Percentiles rank a stretch among this genome's conserved stretches.
Conservation (phyloP, 2,329 filamentous ascomycete genomes). For the Colletotrichum navitas region DNA sequence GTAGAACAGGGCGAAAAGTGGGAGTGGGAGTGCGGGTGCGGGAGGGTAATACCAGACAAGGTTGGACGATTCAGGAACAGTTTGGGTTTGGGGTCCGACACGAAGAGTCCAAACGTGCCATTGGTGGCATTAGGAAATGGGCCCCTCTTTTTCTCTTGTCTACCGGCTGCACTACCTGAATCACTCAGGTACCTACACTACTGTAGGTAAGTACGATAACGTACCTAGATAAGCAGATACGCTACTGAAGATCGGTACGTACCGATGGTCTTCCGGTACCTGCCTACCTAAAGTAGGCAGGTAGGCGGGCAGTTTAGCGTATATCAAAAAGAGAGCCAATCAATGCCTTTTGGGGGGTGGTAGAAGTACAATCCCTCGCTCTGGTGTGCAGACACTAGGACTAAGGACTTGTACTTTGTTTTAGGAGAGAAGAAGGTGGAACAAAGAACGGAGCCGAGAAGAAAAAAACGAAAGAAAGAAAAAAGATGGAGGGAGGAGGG, state of each 20-base stretch:
- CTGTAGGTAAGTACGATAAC: not conserved
- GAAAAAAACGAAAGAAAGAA: not conserved
- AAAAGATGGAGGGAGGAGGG: not conserved
- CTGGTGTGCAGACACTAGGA: not conserved
- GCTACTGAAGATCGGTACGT: too few relatives aligned
- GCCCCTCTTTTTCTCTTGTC: slow-evolving; percentile 9
- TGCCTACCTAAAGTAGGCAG: too few relatives aligned
- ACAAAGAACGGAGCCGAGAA: not conserved
- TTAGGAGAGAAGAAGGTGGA: not conserved
- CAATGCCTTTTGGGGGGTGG: slow-evolving; percentile 7
- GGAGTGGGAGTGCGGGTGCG: slow-evolving; percentile 32
- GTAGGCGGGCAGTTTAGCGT: too few relatives aligned
- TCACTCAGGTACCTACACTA: not conserved
- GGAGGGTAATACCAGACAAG: slow-evolving; percentile 40
- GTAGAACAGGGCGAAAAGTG: slow-evolving; percentile 16
- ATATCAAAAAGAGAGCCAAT: slow-evolving; percentile 22
- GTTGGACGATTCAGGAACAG: slow-evolving; percentile 42
- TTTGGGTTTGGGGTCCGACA: slow-evolving; percentile 42
- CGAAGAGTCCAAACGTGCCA: slow-evolving; percentile 26
- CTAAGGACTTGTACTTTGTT: not conserved
- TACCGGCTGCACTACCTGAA: slow-evolving; percentile 2
- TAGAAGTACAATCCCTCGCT: not conserved
- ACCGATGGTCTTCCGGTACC: too few relatives aligned
- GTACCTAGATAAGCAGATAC: too few relatives aligned
- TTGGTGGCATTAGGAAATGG: slow-evolving; percentile 27